Evolutionary conservation across 225 moss, liverwort and hornwort species (phyloP), one percentile per base, ranked within the genome.

Genomic region (Antitrichia curtipendula): DNA sequence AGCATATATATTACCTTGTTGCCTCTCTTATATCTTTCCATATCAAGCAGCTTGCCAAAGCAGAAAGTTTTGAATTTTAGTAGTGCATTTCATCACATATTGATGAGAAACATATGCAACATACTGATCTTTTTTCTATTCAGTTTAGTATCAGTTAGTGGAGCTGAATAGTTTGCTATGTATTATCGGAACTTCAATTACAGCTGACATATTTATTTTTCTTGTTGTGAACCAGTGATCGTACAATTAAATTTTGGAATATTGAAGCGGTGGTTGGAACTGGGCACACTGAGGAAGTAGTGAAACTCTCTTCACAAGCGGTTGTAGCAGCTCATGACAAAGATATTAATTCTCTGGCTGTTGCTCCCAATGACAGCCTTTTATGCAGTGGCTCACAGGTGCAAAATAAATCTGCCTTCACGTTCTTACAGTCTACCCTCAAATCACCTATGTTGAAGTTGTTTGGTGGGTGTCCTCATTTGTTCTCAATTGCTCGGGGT

Each of bases 331-430:
- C 96, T 84, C 98, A 97, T 92, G 97, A 94, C 81, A 99, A 99
- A 89, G 97, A 97, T 80, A 99, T 99, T 43, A 99, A 99, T 85
- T 94, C 98, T 84, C 75, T 99, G 82, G 98, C 98, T 81, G 90
- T 99, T 87, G 96, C 98, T 80, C 98, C 98, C 34, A 99, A 99
- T 65, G 98, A 99, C 81, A 95, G 95, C 86, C 95, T 99, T 91
- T 89, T 97, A 88, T 99, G 98, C 93, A 97, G 95, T 93, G 97
- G 97, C 74, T 99, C 98, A 82, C 98, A 99, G 95, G 98, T 98
- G 90, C 78, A 45, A 76, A 57, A 60, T 31, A 59, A 80, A 87
- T 62, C 81, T 59, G 62, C 31, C 29, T 75, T 69, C 24, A 73
- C 50, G 13, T 76, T 69, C 50, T 82, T 86, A 58, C 28, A 40